Base-by-base conservation (phyloP, 768 basidiomycete genomes). In the Russula lepida region DNA sequence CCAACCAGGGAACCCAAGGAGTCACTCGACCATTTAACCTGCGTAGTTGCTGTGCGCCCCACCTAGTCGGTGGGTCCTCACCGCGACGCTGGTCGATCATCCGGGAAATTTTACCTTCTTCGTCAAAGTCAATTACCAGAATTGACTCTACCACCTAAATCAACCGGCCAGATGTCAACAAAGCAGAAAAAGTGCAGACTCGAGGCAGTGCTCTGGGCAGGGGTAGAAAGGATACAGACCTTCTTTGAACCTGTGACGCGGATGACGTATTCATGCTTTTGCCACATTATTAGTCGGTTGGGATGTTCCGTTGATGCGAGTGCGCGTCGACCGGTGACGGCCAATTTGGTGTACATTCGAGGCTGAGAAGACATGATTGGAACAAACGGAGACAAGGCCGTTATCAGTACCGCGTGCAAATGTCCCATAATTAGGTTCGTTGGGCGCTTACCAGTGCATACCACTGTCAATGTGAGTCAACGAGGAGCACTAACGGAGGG, bases 11-110 rank as follows among this genome's bases (percentile, higher is more conserved):
- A 1, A 75, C 68, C 17, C 82, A 85, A 9, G 81, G 79, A 0
- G 74, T 68, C 7, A 83, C 58, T 65, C 77, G 80, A 9, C 79
- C 85, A 65, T 79, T 81, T 37, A 79, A 44, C 37, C 74, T 72
- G 47, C 84, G 78, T 54, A 86, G 70, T 37, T 77, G 69, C 39
- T 76, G 69, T 12, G 78, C 72, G 25, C 80, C 81, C 68, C 76
- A 81, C 62, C 76, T 71, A 1, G 74, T 75, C 19, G 84, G 80
- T 25, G 79, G 72, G 19, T 80, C 78, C 47, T 79, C 74, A 27
- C 85, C 85, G 43, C 78, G 70, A 81, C 85, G 83, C 65, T 83
- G 79, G 62, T 88, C 84, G 35, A 80, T 74, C 60, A 88, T 69
- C 32, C 75, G 75, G 5, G 78, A 71, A 52, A 88, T 86, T 73